Evolutionary conservation across 2,329 filamentous ascomycete species (phyloP).

Genomic region (Xylaria sp.): DNA sequence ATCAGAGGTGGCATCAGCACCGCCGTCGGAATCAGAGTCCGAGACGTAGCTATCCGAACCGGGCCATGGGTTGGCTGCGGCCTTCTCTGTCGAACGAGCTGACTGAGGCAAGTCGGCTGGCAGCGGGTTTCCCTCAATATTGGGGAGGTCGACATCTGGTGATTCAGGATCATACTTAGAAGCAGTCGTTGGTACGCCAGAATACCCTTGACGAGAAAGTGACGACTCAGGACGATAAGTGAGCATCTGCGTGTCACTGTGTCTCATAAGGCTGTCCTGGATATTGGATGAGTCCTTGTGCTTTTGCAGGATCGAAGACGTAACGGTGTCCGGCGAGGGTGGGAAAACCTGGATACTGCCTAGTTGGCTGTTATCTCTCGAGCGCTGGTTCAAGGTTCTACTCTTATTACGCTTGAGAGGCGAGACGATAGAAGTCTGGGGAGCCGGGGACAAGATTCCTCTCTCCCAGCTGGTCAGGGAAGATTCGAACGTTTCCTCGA

Average conservation of each 20-base stretch:
- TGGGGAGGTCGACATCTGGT: conserved; percentile 12
- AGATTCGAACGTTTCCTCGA: conserved; percentile 30
- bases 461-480: conserved; percentile 26
- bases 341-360: conserved; percentile 44
- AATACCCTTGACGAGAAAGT: no score
- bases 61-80: conserved; percentile 37
- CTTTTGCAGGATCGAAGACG: conserved; percentile 45
- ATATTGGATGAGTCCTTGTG: conserved; percentile 24
- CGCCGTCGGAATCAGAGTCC: conserved; percentile 41
- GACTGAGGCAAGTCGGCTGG: conserved; percentile 25
- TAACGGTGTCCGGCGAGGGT: conserved; percentile 56
- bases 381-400: conserved; percentile 45
- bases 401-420: conserved; percentile 43
- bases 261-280: conserved; percentile 25
- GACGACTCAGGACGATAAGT: no score
- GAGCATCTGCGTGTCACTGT: conserved; percentile 8
- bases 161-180: conserved; percentile 32
- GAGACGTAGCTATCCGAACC: conserved; percentile 41
- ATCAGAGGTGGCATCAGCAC: conserved; percentile 35
- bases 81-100: conserved; percentile 42
- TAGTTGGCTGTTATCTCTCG: conserved; percentile 34
- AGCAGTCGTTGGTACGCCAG: conserved; percentile 8
- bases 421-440: conserved; percentile 6
- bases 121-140: conserved; percentile 24
- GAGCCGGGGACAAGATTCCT: conserved; percentile 19